Evolutionary conservation across 495 filamentous ascomycete species (phyloP).

Genomic region (Parathielavia hyrcaniae): DNA sequence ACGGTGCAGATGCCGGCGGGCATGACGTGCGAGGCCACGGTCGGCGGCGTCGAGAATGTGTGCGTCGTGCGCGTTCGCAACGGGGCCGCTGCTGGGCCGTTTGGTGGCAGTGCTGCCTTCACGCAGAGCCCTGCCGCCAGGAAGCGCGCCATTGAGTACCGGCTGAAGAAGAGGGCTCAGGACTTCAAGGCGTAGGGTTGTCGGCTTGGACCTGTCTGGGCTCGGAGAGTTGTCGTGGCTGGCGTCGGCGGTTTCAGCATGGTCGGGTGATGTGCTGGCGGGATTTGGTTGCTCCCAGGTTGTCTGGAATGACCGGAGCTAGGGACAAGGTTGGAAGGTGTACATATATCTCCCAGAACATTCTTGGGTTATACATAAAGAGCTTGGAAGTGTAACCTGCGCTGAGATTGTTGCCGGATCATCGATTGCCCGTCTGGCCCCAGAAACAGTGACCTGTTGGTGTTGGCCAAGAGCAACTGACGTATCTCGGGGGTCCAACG

Average conservation of each 20-base stretch:
- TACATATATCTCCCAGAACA: background rate
- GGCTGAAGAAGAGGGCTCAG: conserved; percentile 38
- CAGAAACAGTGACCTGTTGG: too few species aligned
- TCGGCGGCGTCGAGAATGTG: conserved; percentile 48
- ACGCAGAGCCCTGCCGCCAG: conserved; percentile 43
- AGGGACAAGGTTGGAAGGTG: background rate
- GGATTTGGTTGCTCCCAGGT: background rate
- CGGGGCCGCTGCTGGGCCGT: conserved; percentile 51
- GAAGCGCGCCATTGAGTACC: conserved; percentile 43
- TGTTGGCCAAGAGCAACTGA: too few species aligned
- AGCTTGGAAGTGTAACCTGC: too few species aligned
- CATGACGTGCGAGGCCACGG: conserved; percentile 53
- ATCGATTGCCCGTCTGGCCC: too few species aligned
- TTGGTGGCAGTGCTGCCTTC: conserved; percentile 52
- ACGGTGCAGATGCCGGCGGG: conserved; percentile 54
- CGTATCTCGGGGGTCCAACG: too few species aligned
- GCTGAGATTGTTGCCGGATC: too few species aligned
- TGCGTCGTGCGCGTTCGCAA: conserved; percentile 56
- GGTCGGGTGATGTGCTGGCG: background rate
- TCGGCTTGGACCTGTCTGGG: background rate
- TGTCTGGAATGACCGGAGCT: background rate
- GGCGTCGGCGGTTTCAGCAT: background rate
- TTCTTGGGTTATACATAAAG: too few species aligned
- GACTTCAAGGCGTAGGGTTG: conserved; percentile 1
- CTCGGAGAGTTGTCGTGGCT: background rate